These are phyloP conservation scores for Dryadomyces quercivorus DNA, from an alignment of 2,329 filamentous ascomycete species.

Conservation along the genomic window DNA sequence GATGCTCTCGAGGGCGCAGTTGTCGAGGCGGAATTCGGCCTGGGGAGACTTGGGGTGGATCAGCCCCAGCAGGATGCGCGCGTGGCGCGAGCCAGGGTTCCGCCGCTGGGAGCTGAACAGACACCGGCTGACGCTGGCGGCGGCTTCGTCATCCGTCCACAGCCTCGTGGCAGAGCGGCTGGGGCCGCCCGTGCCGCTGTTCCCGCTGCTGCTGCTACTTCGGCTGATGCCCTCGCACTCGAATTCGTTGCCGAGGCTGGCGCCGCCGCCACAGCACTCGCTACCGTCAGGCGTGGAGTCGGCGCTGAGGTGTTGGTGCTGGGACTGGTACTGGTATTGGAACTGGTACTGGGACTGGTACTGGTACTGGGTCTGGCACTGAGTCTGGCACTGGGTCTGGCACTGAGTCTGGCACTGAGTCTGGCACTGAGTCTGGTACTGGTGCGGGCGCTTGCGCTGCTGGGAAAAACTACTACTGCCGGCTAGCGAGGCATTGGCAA, in stretches of 20 bases:
- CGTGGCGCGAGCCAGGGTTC: slow-evolving; percentile 37
- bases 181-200: slow-evolving; percentile 7
- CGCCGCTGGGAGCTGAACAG: slow-evolving; percentile 31
- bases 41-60: slow-evolving; percentile 37
- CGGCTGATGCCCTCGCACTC: not conserved
- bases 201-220: not conserved
- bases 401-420: no score
- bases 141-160: slow-evolving; percentile 34
- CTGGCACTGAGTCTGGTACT: no score
- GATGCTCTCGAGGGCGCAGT: slow-evolving; percentile 43
- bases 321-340: slow-evolving; percentile 3
- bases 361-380: slow-evolving; percentile 5
- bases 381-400: not conserved
- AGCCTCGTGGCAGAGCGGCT: slow-evolving; percentile 21
- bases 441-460: no score
- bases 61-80: slow-evolving; percentile 44
- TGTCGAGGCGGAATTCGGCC: slow-evolving; percentile 41
- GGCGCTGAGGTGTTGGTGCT: not conserved
- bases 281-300: not conserved
- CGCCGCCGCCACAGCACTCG: not conserved
- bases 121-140: slow-evolving; percentile 34
- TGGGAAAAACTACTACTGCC: no score
- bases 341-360: slow-evolving; percentile 6
- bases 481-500: not conserved
- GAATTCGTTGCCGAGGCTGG: not conserved